These are phyloP conservation scores for Endoconidiophora polonica DNA, from an alignment of 2,329 filamentous ascomycete genomes.

Conservation along the genomic window DNA sequence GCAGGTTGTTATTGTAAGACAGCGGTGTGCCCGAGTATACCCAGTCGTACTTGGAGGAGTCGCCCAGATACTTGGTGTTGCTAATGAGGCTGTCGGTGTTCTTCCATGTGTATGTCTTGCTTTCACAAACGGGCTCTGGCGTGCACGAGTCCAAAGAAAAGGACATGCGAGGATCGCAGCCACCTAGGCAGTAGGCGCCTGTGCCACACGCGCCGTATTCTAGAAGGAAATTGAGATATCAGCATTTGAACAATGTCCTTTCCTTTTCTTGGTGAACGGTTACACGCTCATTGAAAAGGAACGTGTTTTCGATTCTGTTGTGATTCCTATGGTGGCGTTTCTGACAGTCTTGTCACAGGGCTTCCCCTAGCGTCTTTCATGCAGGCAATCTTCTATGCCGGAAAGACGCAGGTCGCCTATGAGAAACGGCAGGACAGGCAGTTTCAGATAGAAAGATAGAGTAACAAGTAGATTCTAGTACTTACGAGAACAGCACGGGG, in stretches of 20 bases:
- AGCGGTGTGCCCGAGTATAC: constrained; percentile 67
- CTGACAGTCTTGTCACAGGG: too few relatives aligned
- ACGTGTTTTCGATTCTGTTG: too few relatives aligned
- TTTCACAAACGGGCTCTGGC: constrained; percentile 67
- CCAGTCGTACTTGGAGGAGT: constrained; percentile 69
- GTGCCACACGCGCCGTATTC: constrained; percentile 88
- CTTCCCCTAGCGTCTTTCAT: too few relatives aligned
- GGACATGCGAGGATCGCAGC: constrained; percentile 79
- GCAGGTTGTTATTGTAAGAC: constrained; percentile 47
- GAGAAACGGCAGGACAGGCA: too few relatives aligned
- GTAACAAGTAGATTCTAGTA: constrained; percentile 16
- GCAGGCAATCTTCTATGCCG: too few relatives aligned
- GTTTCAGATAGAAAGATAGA: neutral
- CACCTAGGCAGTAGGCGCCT: constrained; percentile 88
- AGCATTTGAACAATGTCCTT: neutral
- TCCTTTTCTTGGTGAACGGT: neutral
- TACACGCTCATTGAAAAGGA: neutral
- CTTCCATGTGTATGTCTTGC: constrained; percentile 55
- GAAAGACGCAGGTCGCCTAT: too few relatives aligned
- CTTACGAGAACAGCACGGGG: constrained; percentile 71
- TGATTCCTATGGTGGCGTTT: too few relatives aligned
- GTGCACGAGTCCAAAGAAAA: constrained; percentile 71
- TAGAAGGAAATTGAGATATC: constrained; percentile 21
- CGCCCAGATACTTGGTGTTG: constrained; percentile 73
- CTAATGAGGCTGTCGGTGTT: constrained; percentile 51